Conservation (phyloP, 176 grass and related monocot species). For the Phyllostachys edulis region DNA sequence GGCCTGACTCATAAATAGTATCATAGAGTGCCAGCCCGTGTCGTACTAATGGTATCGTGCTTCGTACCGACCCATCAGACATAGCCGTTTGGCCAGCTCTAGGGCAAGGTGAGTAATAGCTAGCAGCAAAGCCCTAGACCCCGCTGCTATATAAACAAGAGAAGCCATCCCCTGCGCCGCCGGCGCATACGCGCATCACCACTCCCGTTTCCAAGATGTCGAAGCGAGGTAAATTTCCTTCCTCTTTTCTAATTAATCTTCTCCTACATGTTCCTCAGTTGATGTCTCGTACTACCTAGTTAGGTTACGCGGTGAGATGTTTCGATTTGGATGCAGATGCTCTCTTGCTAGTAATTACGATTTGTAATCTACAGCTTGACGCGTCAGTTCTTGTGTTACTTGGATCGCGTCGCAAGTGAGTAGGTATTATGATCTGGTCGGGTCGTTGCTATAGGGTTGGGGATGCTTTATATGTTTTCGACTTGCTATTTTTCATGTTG, state of each 20-base stretch:
- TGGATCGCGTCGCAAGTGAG: not conserved
- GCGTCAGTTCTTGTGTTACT: not conserved
- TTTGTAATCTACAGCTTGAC: not conserved
- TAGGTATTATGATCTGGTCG: not conserved
- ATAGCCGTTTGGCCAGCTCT: too few species aligned
- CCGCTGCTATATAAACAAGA: constrained; percentile 34
- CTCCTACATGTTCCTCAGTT: not conserved
- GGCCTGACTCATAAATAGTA: too few species aligned
- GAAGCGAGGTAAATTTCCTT: constrained; percentile 55
- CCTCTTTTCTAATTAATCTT: not conserved
- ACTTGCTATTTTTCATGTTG: not conserved
- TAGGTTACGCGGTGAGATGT: not conserved
- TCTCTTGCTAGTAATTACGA: not conserved
- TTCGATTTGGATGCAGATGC: not conserved
- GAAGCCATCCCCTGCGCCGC: not conserved
- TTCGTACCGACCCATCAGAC: too few species aligned
- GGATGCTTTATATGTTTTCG: not conserved
- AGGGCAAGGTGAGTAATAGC: not conserved
- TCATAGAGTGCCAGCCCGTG: too few species aligned
- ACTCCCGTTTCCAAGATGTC: constrained; percentile 55
- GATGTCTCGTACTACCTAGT: not conserved
- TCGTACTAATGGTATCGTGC: too few species aligned
- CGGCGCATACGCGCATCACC: constrained; percentile 33
- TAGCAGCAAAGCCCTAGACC: constrained; percentile 50
- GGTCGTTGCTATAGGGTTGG: not conserved